Base-by-base conservation (phyloP, 2,329 filamentous ascomycete genomes). In the Fusarium equiseti region DNA sequence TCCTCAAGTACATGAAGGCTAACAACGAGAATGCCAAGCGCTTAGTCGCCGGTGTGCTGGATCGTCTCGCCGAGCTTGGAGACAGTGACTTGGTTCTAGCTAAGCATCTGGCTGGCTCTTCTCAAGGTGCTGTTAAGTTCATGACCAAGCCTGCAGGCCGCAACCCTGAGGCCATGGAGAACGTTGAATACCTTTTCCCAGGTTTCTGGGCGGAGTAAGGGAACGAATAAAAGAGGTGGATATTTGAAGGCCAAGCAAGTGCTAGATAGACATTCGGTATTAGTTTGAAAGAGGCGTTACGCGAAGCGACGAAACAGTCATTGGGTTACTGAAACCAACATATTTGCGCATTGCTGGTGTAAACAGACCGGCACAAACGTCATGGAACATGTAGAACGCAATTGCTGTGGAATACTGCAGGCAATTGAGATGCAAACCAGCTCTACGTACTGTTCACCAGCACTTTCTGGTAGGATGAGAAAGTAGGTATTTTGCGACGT, bases 1-100 rank as follows among this genome's bases (percentile, higher is more conserved):
- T 99, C 59, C 93, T 97, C 90, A 92, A 90, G 66, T 93, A 97
- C 82, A 99, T 99, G 96, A 91, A 92, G 79, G 92, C 94, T 73
- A 99, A 99, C 82, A 87, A 92, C 55, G 87, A 91, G 78, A 99
- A 98, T 77, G 96, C 96, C 35, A 91, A 91, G 79, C 86, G 90
- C 54, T 91, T 98, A 60, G 91, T 99, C 35, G 93, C 89, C 38
- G 93, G 92, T 32, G 94, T 98, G 46, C 85, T 99, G 59, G 93
- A 98, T 80, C 91, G 94, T 81, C 85, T 98, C 75, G 90, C 89
- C 75, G 91, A 92, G 78, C 87, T 92, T 64, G 92, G 95, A 78
- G 89, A 97, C 81, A 83, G 81, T 58, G 90, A 95, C 63, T 81
- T 96, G 60, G 90, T 98, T 43, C 83, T 87, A 66, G 96, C 92